Conservation (phyloP, 2,329 filamentous ascomycete genomes). For the Fusarium stilboides region DNA sequence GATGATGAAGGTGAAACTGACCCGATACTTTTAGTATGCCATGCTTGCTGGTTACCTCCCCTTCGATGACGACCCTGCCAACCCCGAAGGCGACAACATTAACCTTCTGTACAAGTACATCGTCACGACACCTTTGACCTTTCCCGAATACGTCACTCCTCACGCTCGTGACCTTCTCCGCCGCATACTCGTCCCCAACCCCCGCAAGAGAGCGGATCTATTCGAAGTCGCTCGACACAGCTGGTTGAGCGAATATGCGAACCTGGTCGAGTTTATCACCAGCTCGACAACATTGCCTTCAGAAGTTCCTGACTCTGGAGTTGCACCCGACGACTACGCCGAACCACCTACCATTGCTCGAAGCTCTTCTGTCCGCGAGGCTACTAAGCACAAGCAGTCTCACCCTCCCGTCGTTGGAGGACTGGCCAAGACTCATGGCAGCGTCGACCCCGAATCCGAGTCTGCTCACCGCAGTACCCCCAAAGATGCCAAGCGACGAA, state of each 20-base stretch:
- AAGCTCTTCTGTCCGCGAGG: slow-evolving; percentile 93
- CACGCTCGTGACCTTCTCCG: slow-evolving; percentile 94
- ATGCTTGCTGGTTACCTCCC: slow-evolving; percentile 98
- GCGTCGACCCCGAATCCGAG: slow-evolving; percentile 77
- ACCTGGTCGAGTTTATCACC: slow-evolving; percentile 96
- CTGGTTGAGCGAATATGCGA: slow-evolving; percentile 97
- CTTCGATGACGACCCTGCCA: slow-evolving; percentile 98
- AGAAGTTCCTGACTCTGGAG: slow-evolving; percentile 86
- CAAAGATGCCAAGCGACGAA: slow-evolving; percentile 91
- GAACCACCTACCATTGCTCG: slow-evolving; percentile 79
- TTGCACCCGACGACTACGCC: slow-evolving; percentile 68
- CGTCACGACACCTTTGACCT: slow-evolving; percentile 94
- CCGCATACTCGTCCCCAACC: slow-evolving; percentile 94
- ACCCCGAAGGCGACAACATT: slow-evolving; percentile 99
- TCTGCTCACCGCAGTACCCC: slow-evolving; percentile 72
- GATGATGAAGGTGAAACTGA: slow-evolving; percentile 22
- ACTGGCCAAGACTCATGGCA: slow-evolving; percentile 80
- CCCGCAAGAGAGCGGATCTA: slow-evolving; percentile 92
- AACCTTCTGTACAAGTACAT: slow-evolving; percentile 99
- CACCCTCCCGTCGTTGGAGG: slow-evolving; percentile 70
- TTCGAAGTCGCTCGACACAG: slow-evolving; percentile 98
- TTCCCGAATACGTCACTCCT: slow-evolving; percentile 98
- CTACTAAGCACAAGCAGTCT: slow-evolving; percentile 76
- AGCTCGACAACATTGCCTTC: slow-evolving; percentile 91
- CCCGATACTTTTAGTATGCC: slow-evolving; percentile 80